These are phyloP conservation scores for Diaporthe citri DNA, from an alignment of 2,329 filamentous ascomycete species.

Conservation along the genomic window DNA sequence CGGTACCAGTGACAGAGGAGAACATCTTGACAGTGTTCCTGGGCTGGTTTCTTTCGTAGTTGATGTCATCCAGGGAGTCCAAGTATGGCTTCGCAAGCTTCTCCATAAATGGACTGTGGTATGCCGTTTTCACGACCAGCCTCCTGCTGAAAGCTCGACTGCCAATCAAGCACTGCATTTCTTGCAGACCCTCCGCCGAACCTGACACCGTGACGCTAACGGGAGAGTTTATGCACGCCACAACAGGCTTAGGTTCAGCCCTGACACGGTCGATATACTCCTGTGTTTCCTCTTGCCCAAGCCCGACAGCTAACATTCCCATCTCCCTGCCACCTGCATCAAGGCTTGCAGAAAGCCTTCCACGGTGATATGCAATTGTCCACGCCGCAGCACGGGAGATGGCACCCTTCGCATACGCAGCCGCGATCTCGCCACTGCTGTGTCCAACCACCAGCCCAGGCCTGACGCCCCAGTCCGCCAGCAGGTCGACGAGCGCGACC, in stretches of 20 bases:
- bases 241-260: not conserved
- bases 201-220: conserved; percentile 52
- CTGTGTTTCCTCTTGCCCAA: not conserved
- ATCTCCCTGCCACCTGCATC: conserved; percentile 33
- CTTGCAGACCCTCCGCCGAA: conserved; percentile 43
- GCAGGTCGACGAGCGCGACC: conserved; percentile 49
- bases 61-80: conserved; percentile 32
- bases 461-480: conserved; percentile 42
- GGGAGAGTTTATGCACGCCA: conserved; percentile 42
- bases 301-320: conserved; percentile 33
- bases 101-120: conserved; percentile 49
- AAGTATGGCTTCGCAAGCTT: conserved; percentile 40
- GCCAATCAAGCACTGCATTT: conserved; percentile 39
- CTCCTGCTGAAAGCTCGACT: conserved; percentile 46
- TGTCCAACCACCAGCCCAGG: conserved; percentile 44
- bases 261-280: conserved; percentile 17
- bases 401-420: conserved; percentile 43
- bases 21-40: conserved; percentile 38
- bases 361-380: conserved; percentile 42
- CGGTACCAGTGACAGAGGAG: conserved; percentile 38
- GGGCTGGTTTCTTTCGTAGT: not conserved
- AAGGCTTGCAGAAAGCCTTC: conserved; percentile 24
- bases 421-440: conserved; percentile 46
- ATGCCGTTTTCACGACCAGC: conserved; percentile 49
- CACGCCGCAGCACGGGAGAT: conserved; percentile 40